Base-by-base conservation (phyloP, 306 rosid genomes). In the Ormosia semicastrata region DNA sequence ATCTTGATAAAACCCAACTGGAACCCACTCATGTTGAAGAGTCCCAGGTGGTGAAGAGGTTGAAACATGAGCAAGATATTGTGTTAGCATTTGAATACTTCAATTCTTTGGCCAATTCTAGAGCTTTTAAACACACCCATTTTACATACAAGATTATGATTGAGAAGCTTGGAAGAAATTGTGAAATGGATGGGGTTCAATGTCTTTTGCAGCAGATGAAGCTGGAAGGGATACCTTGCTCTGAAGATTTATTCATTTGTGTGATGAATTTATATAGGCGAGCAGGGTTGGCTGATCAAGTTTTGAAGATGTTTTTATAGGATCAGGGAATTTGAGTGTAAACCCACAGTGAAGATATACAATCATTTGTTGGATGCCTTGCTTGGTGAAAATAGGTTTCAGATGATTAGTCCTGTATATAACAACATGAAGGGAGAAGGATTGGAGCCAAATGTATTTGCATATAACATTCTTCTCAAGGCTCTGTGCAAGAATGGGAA, bases 191-290 rank as follows among this genome's bases (percentile, higher is more conserved):
- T 73, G 87, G 85, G 29, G 80, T 95, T 70, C 97, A 89, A 12
- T 95, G 93, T 77, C 85, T 95, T 32, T 74, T 93, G 80, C 95
- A 95, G 67, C 93, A 90, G 73, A 95, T 93, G 98, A 95, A 95
- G 82, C 29, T 93, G 66, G 94, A 93, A 17, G 88, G 82, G 4
- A 2, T 95, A 2, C 54, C 73, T 33, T 92, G 94, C 85, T 89
- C 93, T 32, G 98, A 92, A 59, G 93, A 88, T 10, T 84, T 87
- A 75, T 93, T 95, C 66, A 80, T 87, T 3, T 7, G 58, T 71
- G 93, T 95, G 30, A 77, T 93, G 2, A 67, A 75, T 65, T 84
- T 85, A 6, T 88, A 82, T 70, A 66, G 83, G 68, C 76, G 80
- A 52, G 86, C 84, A 15, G 91, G 94, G 37, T 85, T 85, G 70